These are phyloP conservation scores for Plasmodium chabaudi DNA, from an alignment of 169 alveolate species.

Conservation along the genomic window DNA sequence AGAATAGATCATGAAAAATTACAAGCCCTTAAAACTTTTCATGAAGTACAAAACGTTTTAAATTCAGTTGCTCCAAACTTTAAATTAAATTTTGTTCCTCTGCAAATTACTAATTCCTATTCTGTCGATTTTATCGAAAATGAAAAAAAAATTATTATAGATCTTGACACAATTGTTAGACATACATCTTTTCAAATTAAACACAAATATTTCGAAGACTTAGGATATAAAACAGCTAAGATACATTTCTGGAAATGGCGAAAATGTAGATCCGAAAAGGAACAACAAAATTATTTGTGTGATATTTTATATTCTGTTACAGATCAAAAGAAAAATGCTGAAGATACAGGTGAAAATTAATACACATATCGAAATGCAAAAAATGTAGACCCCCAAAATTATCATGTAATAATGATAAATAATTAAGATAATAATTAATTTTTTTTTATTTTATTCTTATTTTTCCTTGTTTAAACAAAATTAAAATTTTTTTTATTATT, in stretches of 20 bases:
- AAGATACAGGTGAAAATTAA: slow-evolving; percentile 15
- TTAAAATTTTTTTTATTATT: too few species aligned
- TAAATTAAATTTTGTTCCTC: slow-evolving; percentile 60
- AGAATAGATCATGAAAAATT: slow-evolving; percentile 76
- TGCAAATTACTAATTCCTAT: slow-evolving; percentile 57
- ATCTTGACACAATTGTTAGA: slow-evolving; percentile 72
- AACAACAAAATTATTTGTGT: slow-evolving; percentile 71
- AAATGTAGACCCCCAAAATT: not conserved
- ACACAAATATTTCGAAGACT: slow-evolving; percentile 59
- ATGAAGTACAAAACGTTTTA: slow-evolving; percentile 73
- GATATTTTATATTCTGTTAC: slow-evolving; percentile 74
- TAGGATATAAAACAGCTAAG: slow-evolving; percentile 70
- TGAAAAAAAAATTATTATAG: slow-evolving; percentile 64
- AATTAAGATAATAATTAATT: not conserved
- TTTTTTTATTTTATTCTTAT: too few species aligned
- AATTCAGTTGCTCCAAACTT: slow-evolving; percentile 71
- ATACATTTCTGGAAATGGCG: slow-evolving; percentile 78
- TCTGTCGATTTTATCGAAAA: slow-evolving; percentile 72
- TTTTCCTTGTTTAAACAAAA: too few species aligned
- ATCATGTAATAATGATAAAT: not conserved
- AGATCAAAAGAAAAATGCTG: slow-evolving; percentile 19
- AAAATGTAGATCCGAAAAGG: slow-evolving; percentile 75
- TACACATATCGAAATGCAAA: slow-evolving; percentile 13
- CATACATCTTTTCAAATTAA: slow-evolving; percentile 76
- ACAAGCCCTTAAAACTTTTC: slow-evolving; percentile 75